These are phyloP conservation scores for Lathyrus aphaca DNA, from an alignment of 306 rosid species.

Conservation along the genomic window DNA sequence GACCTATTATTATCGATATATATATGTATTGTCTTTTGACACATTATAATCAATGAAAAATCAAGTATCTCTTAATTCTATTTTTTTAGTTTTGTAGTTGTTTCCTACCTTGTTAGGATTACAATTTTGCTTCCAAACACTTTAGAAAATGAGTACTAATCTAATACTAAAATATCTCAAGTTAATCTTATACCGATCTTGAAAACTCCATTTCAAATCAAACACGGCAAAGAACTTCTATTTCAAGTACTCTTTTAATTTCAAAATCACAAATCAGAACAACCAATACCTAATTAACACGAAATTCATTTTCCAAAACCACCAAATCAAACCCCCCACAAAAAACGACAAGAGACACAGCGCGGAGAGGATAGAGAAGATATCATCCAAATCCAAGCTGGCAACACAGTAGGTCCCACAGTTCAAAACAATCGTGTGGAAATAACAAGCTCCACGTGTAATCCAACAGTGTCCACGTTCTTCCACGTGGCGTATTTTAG, in stretches of 20 bases:
- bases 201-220: too few species aligned
- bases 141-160: too few species aligned
- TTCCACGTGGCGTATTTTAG: conserved; percentile 69
- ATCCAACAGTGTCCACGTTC: conserved; percentile 2
- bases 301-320: conserved; percentile 6
- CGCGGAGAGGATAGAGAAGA: conserved; percentile 50
- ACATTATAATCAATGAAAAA: too few species aligned
- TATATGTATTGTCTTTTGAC: too few species aligned
- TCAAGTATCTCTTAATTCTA: too few species aligned
- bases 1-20: too few species aligned
- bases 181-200: too few species aligned
- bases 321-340: conserved; percentile 4
- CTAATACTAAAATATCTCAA: too few species aligned
- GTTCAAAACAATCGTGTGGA: conserved; percentile 59
- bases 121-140: too few species aligned
- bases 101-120: too few species aligned
- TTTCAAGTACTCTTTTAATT: neutral
- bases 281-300: conserved; percentile 7
- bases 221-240: neutral
- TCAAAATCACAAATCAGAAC: neutral
- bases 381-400: conserved; percentile 63
- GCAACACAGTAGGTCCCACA: conserved; percentile 56
- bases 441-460: conserved; percentile 51
- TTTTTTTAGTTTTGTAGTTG: too few species aligned
- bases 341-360: conserved; percentile 38